Base-by-base conservation (phyloP, 345 rosid genomes). In the Combretum micranthum region DNA sequence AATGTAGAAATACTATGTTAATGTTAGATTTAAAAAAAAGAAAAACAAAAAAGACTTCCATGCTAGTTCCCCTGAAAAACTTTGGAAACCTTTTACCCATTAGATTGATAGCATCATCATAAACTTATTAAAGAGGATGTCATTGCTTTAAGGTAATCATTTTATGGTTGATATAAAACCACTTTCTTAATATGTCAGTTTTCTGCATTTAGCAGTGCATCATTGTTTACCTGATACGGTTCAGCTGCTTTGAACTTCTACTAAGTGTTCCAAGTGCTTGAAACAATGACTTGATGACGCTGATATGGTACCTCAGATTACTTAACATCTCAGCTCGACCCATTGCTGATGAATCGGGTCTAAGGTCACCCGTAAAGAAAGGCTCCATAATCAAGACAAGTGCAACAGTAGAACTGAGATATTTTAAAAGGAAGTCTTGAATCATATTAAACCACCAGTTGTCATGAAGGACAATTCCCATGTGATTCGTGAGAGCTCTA, bases 361-460 rank as follows among this genome's bases (percentile, higher is more conserved):
- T 85, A 23, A 94, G 90, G 72, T 78, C 43, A 62, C 99, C 99
- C 63, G 93, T 64, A 71, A 94, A 94, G 77, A 94, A 94, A 42
- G 99, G 99, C 73, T 90, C 99, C 43, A 94, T 87, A 65, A 90
- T 90, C 77, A 94, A 77, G 61, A 90, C 68, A 65, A 87, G 94
- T 50, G 97, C 96, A 61, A 93, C 86, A 14, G 99, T 93, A 23
- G 99, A 97, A 56, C 96, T 97, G 61, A 93, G 94, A 78, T 93
- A 93, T 74, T 93, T 93, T 69, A 90, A 72, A 60, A 93, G 69
- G 73, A 93, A 93, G 75, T 93, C 99, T 61, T 93, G 97, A 73
- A 94, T 87, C 96, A 94, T 94, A 74, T 96, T 97, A 77, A 94
- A 94, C 99, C 99, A 94, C 99, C 99, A 94, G 63, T 90, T 94